Evolutionary conservation across 116 monocot species (phyloP).

Genomic region (Trichopus zeylanicus): DNA sequence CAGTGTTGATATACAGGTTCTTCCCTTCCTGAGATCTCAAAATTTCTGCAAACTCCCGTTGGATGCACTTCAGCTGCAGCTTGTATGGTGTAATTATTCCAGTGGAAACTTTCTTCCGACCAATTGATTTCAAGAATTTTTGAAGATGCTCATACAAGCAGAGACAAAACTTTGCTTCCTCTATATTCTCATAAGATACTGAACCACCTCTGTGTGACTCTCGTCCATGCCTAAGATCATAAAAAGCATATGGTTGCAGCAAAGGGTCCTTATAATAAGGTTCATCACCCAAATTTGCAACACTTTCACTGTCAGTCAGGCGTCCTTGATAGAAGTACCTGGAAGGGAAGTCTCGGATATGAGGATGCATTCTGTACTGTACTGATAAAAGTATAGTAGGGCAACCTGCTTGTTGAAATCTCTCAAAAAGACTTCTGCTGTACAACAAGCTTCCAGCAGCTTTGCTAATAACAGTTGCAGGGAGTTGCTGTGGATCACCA

Average conservation of each 20-base stretch:
- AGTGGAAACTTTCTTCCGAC: slow-evolving; percentile 57
- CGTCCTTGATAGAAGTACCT: slow-evolving; percentile 89
- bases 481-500: slow-evolving; percentile 96
- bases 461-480: slow-evolving; percentile 97
- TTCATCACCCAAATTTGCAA: slow-evolving; percentile 53
- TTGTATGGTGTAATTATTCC: slow-evolving; percentile 98
- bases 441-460: slow-evolving; percentile 94
- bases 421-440: slow-evolving; percentile 93
- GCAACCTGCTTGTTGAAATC: slow-evolving; percentile 95
- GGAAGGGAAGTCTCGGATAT: slow-evolving; percentile 94
- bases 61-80: slow-evolving; percentile 86
- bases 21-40: slow-evolving; percentile 83
- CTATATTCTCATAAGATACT: slow-evolving; percentile 79
- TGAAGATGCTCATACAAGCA: slow-evolving; percentile 70
- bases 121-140: slow-evolving; percentile 40
- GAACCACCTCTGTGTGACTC: slow-evolving; percentile 78
- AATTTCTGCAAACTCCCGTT: slow-evolving; percentile 85
- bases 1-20: slow-evolving; percentile 91
- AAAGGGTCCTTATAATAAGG: slow-evolving; percentile 60
- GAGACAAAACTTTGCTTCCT: slow-evolving; percentile 69
- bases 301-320: slow-evolving; percentile 85
- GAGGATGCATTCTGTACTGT: slow-evolving; percentile 97
- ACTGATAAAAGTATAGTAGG: slow-evolving; percentile 90
- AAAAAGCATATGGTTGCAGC: slow-evolving; percentile 74
- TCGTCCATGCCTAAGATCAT: slow-evolving; percentile 79